These are phyloP conservation scores for Globisporangium splendens DNA, from an alignment of 352 stramenopile genomes.

Conservation along the genomic window DNA sequence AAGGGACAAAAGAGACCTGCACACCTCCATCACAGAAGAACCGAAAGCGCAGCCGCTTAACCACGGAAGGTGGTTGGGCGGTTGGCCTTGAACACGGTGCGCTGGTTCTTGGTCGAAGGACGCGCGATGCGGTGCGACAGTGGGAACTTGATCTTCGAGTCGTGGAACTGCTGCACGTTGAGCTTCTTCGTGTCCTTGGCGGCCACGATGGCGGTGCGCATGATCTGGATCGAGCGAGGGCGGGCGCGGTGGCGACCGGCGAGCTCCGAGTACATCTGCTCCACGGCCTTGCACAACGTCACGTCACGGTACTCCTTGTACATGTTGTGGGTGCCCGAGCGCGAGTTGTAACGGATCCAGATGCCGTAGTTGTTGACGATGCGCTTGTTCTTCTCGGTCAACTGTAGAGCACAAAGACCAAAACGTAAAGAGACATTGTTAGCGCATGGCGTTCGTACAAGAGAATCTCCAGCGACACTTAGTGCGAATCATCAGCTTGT, in stretches of 20 bases:
- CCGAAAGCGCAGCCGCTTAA: slow-evolving; percentile 81
- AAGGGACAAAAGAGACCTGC: no score
- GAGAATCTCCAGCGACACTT: no score
- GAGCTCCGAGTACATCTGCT: slow-evolving; percentile 99
- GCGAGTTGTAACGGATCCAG: slow-evolving; percentile 99
- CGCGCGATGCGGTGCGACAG: slow-evolving; percentile 95
- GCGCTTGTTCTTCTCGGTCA: slow-evolving; percentile 97
- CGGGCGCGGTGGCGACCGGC: slow-evolving; percentile 96
- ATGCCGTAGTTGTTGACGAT: slow-evolving; percentile 99
- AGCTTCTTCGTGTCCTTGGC: slow-evolving; percentile 95
- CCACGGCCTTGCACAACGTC: slow-evolving; percentile 96
- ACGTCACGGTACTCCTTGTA: slow-evolving; percentile 99
- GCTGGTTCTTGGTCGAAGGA: slow-evolving; percentile 93
- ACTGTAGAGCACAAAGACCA: slow-evolving; percentile 34
- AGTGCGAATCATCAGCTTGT: no score
- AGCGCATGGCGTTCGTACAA: no score
- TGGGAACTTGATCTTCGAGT: slow-evolving; percentile 98
- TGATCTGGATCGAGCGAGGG: slow-evolving; percentile 99
- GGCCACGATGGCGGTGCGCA: slow-evolving; percentile 95
- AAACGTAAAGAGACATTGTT: no score
- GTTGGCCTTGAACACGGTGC: slow-evolving; percentile 94
- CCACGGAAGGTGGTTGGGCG: slow-evolving; percentile 97
- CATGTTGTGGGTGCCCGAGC: slow-evolving; percentile 99
- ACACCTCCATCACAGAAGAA: no score
- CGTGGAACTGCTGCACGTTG: slow-evolving; percentile 97